These are phyloP conservation scores for Trichophyton schoenleinii DNA, from an alignment of 2,329 filamentous ascomycete genomes.

Conservation along the genomic window DNA sequence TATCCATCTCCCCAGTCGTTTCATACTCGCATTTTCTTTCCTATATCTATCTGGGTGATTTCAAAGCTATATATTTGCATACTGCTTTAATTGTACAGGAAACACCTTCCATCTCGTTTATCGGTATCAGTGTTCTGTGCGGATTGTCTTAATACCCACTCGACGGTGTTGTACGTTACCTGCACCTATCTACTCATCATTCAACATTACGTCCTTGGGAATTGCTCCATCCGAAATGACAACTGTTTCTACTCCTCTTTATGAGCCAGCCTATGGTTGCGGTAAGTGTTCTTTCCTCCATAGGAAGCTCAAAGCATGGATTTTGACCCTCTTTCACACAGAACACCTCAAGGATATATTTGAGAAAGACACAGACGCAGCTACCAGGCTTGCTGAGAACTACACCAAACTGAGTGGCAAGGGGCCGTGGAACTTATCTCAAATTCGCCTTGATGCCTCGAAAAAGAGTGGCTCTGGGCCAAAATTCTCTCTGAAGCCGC, in stretches of 20 bases:
- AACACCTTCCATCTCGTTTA: background rate
- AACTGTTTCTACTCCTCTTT: conserved; percentile 6
- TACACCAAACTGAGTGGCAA: conserved; percentile 24
- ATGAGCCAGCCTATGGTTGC: conserved; percentile 31
- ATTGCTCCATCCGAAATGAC: background rate
- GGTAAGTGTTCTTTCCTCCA: conserved; percentile 20
- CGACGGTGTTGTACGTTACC: no score
- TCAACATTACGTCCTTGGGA: no score
- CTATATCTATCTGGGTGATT: no score
- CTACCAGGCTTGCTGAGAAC: conserved; percentile 25
- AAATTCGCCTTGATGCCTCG: conserved; percentile 15
- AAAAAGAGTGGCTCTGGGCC: conserved; percentile 16
- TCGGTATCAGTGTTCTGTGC: background rate
- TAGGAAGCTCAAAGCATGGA: background rate
- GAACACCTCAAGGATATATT: conserved; percentile 29
- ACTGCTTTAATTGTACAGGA: no score
- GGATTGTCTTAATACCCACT: background rate
- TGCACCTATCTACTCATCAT: no score
- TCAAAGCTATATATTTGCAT: no score
- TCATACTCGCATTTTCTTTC: background rate
- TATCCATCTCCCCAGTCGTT: background rate
- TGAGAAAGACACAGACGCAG: conserved; percentile 21
- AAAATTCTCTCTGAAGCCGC: conserved; percentile 25
- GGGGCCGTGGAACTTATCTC: conserved; percentile 20
- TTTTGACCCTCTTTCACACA: conserved; percentile 12